Evolutionary conservation across 2,329 filamentous ascomycete genomes (phyloP).

Genomic region (Fusarium poae): DNA sequence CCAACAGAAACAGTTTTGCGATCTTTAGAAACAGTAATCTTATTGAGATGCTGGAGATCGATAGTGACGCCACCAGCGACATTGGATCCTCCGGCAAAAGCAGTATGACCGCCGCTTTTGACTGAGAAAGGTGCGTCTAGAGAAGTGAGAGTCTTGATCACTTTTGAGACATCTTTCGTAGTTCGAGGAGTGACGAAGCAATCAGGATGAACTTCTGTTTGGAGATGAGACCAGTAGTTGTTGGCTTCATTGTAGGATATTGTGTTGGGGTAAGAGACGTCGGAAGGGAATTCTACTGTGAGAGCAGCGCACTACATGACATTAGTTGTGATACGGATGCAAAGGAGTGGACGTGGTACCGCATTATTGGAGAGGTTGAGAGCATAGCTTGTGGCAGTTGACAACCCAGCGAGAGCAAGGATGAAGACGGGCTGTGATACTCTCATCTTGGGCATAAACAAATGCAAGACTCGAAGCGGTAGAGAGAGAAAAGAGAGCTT

Average conservation of each 20-base stretch:
- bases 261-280: constrained; percentile 1
- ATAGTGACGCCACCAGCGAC: constrained; percentile 58
- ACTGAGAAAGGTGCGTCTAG: constrained; percentile 57
- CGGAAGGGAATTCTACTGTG: background rate
- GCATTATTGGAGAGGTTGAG: background rate
- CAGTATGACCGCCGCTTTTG: constrained; percentile 65
- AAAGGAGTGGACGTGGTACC: background rate
- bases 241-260: constrained; percentile 7
- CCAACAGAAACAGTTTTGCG: constrained; percentile 23
- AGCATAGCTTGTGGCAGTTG: background rate
- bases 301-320: background rate
- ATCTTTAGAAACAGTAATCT: constrained; percentile 16
- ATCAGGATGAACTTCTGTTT: constrained; percentile 7
- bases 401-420: background rate
- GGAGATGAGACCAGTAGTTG: constrained; percentile 25
- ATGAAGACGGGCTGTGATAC: background rate
- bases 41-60: constrained; percentile 58
- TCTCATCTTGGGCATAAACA: background rate
- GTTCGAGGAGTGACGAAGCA: constrained; percentile 18
- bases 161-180: background rate
- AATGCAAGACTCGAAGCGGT: background rate
- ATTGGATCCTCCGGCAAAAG: constrained; percentile 60
- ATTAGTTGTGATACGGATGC: background rate
- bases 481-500: background rate
- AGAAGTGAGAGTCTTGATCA: constrained; percentile 7